Conservation (phyloP, 495 filamentous ascomycete species). For the Penicillium taxi region DNA sequence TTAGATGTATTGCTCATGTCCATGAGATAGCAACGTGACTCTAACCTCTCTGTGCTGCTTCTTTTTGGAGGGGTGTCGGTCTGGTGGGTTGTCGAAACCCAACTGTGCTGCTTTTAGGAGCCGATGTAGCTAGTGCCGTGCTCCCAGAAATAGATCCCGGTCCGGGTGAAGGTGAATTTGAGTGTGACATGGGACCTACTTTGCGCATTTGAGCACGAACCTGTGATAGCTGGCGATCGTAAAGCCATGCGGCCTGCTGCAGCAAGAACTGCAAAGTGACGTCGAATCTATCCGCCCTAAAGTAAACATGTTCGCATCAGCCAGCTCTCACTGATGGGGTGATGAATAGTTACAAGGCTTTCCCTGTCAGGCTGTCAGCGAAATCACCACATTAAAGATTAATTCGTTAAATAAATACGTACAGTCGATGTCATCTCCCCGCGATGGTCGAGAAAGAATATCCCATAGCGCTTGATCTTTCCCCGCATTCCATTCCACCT, state of each 20-base stretch:
- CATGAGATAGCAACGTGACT: neutral
- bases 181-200: conserved; percentile 40
- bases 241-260: conserved; percentile 91
- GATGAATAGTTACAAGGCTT: conserved; percentile 54
- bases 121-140: conserved; percentile 28
- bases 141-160: conserved; percentile 45
- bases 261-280: conserved; percentile 84
- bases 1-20: conserved; percentile 3
- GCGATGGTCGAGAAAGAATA: conserved; percentile 65
- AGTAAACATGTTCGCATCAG: conserved; percentile 7
- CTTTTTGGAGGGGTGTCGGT: conserved; percentile 55
- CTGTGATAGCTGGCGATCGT: conserved; percentile 81
- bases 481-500: conserved; percentile 64
- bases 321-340: neutral
- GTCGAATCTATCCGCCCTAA: conserved; percentile 53
- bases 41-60: conserved; percentile 45
- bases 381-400: neutral
- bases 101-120: conserved; percentile 8
- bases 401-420: conserved; percentile 19
- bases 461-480: conserved; percentile 92
- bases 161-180: conserved; percentile 33
- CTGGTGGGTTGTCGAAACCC: conserved; percentile 52
- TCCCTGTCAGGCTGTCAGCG: conserved; percentile 55
- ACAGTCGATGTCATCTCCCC: conserved; percentile 78
- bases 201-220: conserved; percentile 86